These are phyloP conservation scores for Pestalotiopsis fici DNA, from an alignment of 2,329 filamentous ascomycete species.

Conservation along the genomic window DNA sequence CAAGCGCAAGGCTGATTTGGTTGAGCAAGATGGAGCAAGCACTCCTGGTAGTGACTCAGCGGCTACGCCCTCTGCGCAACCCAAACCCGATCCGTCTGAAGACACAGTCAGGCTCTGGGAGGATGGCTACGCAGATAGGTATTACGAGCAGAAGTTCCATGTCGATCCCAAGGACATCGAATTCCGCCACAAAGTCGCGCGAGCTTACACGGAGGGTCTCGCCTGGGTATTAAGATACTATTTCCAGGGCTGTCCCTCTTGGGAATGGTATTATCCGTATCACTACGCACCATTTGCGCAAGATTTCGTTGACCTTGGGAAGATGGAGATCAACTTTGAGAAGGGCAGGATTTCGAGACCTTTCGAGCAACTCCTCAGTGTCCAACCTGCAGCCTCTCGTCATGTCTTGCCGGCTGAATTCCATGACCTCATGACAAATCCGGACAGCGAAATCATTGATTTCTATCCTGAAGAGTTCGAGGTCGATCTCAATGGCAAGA, in stretches of 20 bases:
- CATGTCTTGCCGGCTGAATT: conserved; percentile 89
- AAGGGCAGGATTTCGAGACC: conserved; percentile 85
- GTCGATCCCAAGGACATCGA: conserved; percentile 78
- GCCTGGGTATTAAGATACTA: conserved; percentile 97
- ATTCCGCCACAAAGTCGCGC: conserved; percentile 86
- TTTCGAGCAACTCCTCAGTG: conserved; percentile 98
- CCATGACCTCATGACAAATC: conserved; percentile 85
- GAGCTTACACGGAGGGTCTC: conserved; percentile 90
- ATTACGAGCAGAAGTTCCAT: conserved; percentile 96
- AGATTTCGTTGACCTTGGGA: conserved; percentile 83
- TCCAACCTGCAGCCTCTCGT: conserved; percentile 88
- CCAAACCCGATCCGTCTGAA: conserved; percentile 62
- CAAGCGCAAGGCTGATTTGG: conserved; percentile 76
- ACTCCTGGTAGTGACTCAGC: conserved; percentile 63
- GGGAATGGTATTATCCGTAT: conserved; percentile 99
- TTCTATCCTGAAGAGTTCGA: conserved; percentile 96
- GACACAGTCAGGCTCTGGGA: conserved; percentile 94
- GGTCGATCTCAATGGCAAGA: conserved; percentile 95
- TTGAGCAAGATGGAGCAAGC: conserved; percentile 61
- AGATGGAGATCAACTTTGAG: conserved; percentile 79
- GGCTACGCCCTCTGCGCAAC: conserved; percentile 46
- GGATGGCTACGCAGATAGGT: conserved; percentile 89
- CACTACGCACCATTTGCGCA: conserved; percentile 97
- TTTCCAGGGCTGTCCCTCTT: conserved; percentile 96
- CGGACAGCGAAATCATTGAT: conserved; percentile 90